Percentiles rank a stretch among this genome's conserved stretches.
phyloP scores from a whole-genome alignment of 2,329 filamentous ascomycete species.

The Diaporthe destruens region DNA sequence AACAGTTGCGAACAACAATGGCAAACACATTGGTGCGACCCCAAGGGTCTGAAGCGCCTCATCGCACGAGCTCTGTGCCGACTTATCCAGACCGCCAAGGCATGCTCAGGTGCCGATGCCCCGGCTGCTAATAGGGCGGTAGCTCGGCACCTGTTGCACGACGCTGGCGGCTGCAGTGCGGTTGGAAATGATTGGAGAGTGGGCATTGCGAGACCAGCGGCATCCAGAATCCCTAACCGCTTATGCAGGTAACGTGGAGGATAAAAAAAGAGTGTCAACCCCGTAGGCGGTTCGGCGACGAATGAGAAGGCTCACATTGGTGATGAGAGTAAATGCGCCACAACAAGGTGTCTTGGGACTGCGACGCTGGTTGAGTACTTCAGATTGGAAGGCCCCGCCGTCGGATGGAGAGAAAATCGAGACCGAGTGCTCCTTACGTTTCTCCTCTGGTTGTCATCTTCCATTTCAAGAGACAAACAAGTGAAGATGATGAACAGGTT shows the following conservation, averaged over 20 bases:
- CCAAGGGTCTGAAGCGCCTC: not conserved
- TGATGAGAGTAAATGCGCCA: slow-evolving; percentile 26
- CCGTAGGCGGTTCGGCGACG: slow-evolving; percentile 35
- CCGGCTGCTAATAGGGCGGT: not conserved
- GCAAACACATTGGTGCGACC: not conserved
- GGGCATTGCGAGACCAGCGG: slow-evolving; percentile 22
- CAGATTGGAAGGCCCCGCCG: not conserved
- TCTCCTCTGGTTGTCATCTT: not conserved
- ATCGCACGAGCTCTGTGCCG: not conserved
- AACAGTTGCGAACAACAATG: not conserved
- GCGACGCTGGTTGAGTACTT: slow-evolving; percentile 10
- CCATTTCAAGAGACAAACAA: slow-evolving; percentile 3
- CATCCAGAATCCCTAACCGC: slow-evolving; percentile 20
- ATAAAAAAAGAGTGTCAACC: slow-evolving; percentile 31
- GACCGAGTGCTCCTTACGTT: not conserved
- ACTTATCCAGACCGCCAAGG: not conserved
- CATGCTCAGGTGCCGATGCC: not conserved
- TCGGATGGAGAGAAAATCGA: not conserved
- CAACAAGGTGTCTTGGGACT: not conserved
- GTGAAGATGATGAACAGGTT: slow-evolving; percentile 2
- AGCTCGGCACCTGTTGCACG: slow-evolving; percentile 14
- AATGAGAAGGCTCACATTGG: slow-evolving; percentile 34
- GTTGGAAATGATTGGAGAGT: slow-evolving; percentile 15
- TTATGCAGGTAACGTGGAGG: slow-evolving; percentile 22
- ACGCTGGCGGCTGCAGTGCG: not conserved